phyloP scores from a whole-genome alignment of 2,329 filamentous ascomycete genomes.

The Sporothrix dimorphospora region DNA sequence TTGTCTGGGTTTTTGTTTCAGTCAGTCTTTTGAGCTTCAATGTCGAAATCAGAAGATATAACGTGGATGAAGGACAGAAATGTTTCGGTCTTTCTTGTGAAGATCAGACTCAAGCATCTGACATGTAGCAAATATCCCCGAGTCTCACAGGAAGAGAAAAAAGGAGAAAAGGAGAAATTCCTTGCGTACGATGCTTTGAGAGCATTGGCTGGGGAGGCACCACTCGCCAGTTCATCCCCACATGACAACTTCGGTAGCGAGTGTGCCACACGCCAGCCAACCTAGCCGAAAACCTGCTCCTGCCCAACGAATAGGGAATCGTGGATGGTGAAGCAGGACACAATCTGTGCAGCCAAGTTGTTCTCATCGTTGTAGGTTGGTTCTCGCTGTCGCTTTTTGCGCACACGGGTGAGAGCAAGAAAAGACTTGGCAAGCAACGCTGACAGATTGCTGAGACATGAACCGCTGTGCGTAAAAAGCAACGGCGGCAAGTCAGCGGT shows the following conservation, averaged over 20 bases:
- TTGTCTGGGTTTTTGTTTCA: slow-evolving; percentile 3
- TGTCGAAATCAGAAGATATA: too few species aligned
- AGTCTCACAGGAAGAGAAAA: not conserved
- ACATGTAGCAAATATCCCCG: not conserved
- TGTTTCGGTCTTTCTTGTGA: not conserved
- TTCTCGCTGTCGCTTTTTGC: too few species aligned
- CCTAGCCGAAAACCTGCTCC: not conserved
- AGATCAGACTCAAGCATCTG: slow-evolving; percentile 1
- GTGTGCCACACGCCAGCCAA: slow-evolving; percentile 1
- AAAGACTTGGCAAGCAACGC: not conserved
- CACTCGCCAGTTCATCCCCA: not conserved
- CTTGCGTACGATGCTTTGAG: not conserved
- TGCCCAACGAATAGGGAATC: not conserved
- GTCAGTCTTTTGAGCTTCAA: not conserved
- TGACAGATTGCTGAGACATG: not conserved
- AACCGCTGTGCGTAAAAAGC: not conserved
- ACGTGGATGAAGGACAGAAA: too few species aligned
- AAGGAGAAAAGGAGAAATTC: not conserved
- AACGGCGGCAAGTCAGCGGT: not conserved
- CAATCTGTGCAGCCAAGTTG: not conserved
- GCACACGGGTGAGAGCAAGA: not conserved
- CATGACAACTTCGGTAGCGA: not conserved
- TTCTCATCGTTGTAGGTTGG: too few species aligned
- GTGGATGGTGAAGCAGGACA: not conserved
- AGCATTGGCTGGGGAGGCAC: too few species aligned